Evolutionary conservation across 202 grass and related monocot species (phyloP).

Genomic region (Carex arenaria): DNA sequence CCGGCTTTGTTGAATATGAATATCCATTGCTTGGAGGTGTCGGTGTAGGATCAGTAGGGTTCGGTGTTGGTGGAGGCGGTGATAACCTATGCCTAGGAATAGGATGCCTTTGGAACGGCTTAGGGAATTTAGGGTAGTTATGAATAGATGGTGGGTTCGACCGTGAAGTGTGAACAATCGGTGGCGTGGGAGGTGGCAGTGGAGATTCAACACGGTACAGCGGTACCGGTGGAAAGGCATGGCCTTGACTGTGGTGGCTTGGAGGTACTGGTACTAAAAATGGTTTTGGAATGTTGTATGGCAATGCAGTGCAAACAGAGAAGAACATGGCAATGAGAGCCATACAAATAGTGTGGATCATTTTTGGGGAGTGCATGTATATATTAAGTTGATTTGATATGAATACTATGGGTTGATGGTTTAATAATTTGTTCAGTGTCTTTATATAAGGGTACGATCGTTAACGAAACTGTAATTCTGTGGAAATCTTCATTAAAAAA

Average conservation of each 20-base stretch:
- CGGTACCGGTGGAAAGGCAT: neutral
- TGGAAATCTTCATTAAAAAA: no score
- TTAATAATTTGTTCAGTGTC: neutral
- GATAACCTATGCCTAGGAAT: neutral
- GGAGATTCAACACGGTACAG: neutral
- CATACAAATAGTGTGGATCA: neutral
- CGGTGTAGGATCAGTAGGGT: neutral
- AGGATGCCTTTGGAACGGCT: neutral
- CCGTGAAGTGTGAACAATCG: neutral
- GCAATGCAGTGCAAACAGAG: conserved; percentile 5
- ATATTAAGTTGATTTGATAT: neutral
- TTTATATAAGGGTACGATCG: neutral
- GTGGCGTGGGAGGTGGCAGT: neutral
- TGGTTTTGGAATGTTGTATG: neutral
- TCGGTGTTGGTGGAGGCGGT: neutral
- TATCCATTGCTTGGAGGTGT: neutral
- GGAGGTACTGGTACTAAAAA: neutral
- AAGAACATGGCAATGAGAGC: neutral
- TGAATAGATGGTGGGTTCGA: neutral
- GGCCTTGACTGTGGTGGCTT: neutral
- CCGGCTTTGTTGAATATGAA: neutral
- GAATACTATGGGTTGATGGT: neutral
- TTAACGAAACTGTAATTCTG: no score
- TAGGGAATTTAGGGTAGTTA: neutral
- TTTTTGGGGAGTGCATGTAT: neutral